Evolutionary conservation across 345 rosid genomes (phyloP).

Genomic region (Laguncularia racemosa): DNA sequence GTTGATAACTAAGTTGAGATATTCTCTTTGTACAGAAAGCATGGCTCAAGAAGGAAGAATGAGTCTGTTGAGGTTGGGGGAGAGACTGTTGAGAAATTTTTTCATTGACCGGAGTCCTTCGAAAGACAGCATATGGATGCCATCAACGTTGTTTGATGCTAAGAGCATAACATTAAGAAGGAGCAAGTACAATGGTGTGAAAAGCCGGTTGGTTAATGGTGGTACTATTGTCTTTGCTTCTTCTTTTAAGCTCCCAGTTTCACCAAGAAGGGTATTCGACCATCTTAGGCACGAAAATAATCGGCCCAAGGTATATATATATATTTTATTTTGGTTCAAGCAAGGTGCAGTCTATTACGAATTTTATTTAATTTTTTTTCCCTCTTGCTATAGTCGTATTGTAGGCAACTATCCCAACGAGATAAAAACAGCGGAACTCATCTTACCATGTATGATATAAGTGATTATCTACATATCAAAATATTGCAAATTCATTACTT

Average conservation of each 20-base stretch:
- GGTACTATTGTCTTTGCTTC: slow-evolving; percentile 23
- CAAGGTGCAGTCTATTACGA: too few species aligned
- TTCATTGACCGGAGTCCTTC: slow-evolving; percentile 11
- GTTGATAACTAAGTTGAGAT: too few species aligned
- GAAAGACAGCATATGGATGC: slow-evolving; percentile 23
- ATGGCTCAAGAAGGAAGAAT: slow-evolving; percentile 17
- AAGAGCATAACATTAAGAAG: slow-evolving; percentile 21
- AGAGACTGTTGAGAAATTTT: slow-evolving; percentile 29
- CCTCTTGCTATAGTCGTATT: too few species aligned
- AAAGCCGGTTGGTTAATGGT: slow-evolving; percentile 5
- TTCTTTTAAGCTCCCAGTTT: slow-evolving; percentile 20
- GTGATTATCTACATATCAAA: too few species aligned
- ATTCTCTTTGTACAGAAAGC: too few species aligned
- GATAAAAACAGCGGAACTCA: too few species aligned
- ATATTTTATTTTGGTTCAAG: too few species aligned
- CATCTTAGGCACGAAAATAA: slow-evolving; percentile 15
- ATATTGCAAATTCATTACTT: too few species aligned
- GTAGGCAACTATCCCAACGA: too few species aligned
- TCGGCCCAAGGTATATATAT: slow-evolving; percentile 28
- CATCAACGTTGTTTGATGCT: slow-evolving; percentile 11
- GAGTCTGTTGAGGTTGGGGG: slow-evolving; percentile 28
- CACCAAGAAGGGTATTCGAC: slow-evolving; percentile 19
- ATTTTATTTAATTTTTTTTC: too few species aligned
- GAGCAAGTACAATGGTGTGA: neutral
- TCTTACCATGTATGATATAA: too few species aligned